Percentiles rank a stretch among this genome's conserved stretches.
Evolutionary conservation across 2,329 filamentous ascomycete genomes (phyloP).

Genomic region (Botrytis tulipae): DNA sequence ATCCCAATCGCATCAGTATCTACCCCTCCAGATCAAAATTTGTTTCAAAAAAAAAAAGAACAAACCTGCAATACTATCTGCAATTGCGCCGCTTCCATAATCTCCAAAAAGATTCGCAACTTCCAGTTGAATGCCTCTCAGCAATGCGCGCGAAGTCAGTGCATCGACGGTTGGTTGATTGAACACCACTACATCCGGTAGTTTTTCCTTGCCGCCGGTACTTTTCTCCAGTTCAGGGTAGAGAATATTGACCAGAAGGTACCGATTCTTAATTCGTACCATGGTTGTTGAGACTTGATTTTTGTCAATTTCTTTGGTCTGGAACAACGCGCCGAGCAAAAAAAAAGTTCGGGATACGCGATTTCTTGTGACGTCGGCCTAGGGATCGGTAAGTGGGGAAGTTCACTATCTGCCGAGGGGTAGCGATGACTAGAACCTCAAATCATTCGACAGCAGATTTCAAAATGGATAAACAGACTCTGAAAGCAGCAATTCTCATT

Average conservation of each 20-base stretch:
- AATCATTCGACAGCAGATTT: neutral
- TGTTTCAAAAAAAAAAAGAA: neutral
- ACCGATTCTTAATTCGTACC: slow-evolving; percentile 96
- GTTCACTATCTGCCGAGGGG: neutral
- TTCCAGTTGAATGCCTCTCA: slow-evolving; percentile 68
- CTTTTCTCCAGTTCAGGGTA: slow-evolving; percentile 60
- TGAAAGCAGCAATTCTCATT: slow-evolving; percentile 77
- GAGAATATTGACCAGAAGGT: slow-evolving; percentile 90
- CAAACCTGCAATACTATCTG: slow-evolving; percentile 66
- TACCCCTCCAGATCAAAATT: neutral
- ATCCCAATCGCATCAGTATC: slow-evolving; percentile 13
- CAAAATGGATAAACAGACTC: slow-evolving; percentile 44
- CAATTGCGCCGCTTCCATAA: slow-evolving; percentile 75
- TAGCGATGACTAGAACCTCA: slow-evolving; percentile 3
- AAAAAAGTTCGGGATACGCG: slow-evolving; percentile 21
- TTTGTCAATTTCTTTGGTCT: neutral
- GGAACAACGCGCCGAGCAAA: slow-evolving; percentile 4
- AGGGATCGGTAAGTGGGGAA: slow-evolving; percentile 12
- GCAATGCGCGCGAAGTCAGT: slow-evolving; percentile 63
- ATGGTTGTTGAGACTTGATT: slow-evolving; percentile 48
- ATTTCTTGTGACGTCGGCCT: slow-evolving; percentile 19
- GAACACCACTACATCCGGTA: slow-evolving; percentile 65
- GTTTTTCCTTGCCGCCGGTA: slow-evolving; percentile 38
- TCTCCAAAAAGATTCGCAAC: slow-evolving; percentile 79
- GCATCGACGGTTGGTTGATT: slow-evolving; percentile 74